These are phyloP conservation scores for Cystobasidium ongulense DNA, from an alignment of 768 basidiomycete genomes.

Conservation along the genomic window DNA sequence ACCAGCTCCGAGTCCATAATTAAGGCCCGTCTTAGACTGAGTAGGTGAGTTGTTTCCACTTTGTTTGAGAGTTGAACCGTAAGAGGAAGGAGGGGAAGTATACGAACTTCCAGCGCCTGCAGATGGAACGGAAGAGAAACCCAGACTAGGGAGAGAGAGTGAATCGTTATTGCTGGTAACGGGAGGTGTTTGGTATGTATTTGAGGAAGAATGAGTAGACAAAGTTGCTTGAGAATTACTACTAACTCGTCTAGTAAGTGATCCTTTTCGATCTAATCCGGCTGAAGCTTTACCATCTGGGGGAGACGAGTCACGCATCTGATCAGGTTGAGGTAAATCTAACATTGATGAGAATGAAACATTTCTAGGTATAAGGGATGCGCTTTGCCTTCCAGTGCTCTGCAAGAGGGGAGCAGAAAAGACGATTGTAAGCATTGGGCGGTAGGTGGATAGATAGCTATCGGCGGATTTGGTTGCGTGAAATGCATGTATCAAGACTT, in stretches of 20 bases:
- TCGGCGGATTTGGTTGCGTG: too few species aligned
- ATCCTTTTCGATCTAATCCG: background rate
- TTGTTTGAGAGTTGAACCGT: too few species aligned
- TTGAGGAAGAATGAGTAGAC: background rate
- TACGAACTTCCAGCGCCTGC: too few species aligned
- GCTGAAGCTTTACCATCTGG: background rate
- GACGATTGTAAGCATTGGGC: background rate
- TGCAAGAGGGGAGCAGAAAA: background rate
- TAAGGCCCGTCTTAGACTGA: too few species aligned
- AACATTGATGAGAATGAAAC: slow-evolving; percentile 25
- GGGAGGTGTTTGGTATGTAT: background rate
- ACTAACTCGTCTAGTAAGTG: background rate
- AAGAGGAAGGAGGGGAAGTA: too few species aligned
- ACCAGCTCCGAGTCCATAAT: background rate
- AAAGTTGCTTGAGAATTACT: background rate
- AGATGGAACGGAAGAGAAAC: too few species aligned
- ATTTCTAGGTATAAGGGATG: slow-evolving; percentile 6
- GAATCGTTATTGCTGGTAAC: background rate
- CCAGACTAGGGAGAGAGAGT: background rate
- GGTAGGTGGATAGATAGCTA: too few species aligned
- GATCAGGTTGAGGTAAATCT: background rate
- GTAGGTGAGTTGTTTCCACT: too few species aligned
- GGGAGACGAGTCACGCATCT: background rate
- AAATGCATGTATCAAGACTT: too few species aligned
- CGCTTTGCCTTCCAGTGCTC: background rate